Evolutionary conservation across 2,329 filamentous ascomycete species (phyloP).

Genomic region (Ophiostoma novo-ulmi): DNA sequence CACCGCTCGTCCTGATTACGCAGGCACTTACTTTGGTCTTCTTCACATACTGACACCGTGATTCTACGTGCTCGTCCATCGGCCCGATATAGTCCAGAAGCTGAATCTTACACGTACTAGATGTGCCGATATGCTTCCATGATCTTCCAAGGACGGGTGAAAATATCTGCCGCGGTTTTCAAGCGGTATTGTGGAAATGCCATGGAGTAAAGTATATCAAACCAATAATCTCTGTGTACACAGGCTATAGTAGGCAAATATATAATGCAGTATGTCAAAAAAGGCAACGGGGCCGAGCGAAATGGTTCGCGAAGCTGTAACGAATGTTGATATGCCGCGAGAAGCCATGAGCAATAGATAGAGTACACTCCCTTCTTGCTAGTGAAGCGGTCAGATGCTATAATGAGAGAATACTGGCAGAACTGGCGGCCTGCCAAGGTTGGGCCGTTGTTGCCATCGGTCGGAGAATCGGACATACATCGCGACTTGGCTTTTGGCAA

Average conservation of each 20-base stretch:
- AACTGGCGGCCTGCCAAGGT: background rate
- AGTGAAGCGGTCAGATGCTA: background rate
- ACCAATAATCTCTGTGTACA: background rate
- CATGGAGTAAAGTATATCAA: background rate
- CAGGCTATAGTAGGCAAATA: background rate
- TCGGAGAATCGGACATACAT: background rate
- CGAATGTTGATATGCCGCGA: background rate
- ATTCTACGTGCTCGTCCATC: background rate
- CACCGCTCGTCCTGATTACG: background rate
- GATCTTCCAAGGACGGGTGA: background rate
- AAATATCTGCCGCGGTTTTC: background rate
- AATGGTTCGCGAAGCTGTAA: background rate
- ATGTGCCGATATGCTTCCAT: background rate
- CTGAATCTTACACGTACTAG: background rate
- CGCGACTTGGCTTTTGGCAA: background rate
- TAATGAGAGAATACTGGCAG: background rate
- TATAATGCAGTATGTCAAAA: background rate
- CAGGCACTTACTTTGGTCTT: background rate
- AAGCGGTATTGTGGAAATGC: background rate
- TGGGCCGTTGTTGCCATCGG: background rate
- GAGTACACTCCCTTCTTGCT: background rate
- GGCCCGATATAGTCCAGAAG: slow-evolving; percentile 4
- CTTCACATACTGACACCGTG: background rate
- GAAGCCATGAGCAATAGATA: background rate
- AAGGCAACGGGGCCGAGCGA: background rate